Evolutionary conservation across 2,329 filamentous ascomycete species (phyloP).

Genomic region (Pestalotiopsis sp.): DNA sequence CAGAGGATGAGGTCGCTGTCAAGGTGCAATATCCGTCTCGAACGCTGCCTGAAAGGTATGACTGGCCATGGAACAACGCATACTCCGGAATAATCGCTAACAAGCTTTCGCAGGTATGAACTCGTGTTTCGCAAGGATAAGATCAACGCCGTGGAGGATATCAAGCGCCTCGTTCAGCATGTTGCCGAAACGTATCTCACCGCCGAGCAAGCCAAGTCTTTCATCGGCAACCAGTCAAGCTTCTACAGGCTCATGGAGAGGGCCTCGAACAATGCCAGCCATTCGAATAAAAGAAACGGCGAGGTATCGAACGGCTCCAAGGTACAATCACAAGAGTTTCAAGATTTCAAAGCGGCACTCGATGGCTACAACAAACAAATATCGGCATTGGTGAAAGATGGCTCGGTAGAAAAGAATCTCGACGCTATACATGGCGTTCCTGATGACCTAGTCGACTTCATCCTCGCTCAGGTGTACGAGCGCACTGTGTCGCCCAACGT

Average conservation of each 20-base stretch:
- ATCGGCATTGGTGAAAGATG: slow-evolving; percentile 65
- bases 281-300: slow-evolving; percentile 64
- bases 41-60: slow-evolving; percentile 68
- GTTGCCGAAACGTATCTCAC: slow-evolving; percentile 79
- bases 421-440: slow-evolving; percentile 70
- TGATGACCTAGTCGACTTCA: slow-evolving; percentile 74
- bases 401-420: slow-evolving; percentile 73
- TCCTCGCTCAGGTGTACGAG: slow-evolving; percentile 86
- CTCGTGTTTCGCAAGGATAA: slow-evolving; percentile 79
- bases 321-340: slow-evolving; percentile 16
- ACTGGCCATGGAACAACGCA: not conserved
- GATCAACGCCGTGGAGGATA: slow-evolving; percentile 76
- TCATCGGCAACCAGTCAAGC: slow-evolving; percentile 73
- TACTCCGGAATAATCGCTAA: slow-evolving; percentile 6
- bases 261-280: slow-evolving; percentile 58
- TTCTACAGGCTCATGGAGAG: slow-evolving; percentile 78
- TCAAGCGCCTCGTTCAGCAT: slow-evolving; percentile 68
- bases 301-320: slow-evolving; percentile 38
- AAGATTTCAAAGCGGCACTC: slow-evolving; percentile 74
- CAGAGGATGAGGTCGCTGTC: slow-evolving; percentile 59
- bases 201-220: slow-evolving; percentile 64
- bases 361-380: slow-evolving; percentile 77
- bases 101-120: slow-evolving; percentile 58
- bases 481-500: slow-evolving; percentile 90
- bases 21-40: slow-evolving; percentile 84